Evolutionary conservation across 1,284 basidiomycete genomes (phyloP), one percentile per base, ranked within the genome.

Genomic region (Hypsizygus ulmarius): DNA sequence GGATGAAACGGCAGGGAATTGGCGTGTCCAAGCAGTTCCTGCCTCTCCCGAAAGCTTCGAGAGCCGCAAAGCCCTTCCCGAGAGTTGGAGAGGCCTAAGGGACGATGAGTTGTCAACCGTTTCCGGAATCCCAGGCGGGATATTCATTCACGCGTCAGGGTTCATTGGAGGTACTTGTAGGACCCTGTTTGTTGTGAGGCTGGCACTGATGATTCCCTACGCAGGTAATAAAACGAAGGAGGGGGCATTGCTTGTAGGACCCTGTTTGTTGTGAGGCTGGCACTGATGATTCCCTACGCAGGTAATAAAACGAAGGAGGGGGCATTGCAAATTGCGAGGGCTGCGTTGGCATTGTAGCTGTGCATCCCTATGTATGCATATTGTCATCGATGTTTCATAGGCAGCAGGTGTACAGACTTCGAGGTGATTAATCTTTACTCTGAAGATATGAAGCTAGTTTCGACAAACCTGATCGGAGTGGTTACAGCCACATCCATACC

Each of bases 1-100:
- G 2, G 96, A 99, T 62, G 87, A 89, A 61, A 74, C 71, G 1
- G 74, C 68, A 14, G 78, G 74, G 19, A 92, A 86, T 63, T 99
- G 96, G 96, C 84, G 97, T 39, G 74, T 99, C 39, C 96, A 98
- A 65, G 94, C 94, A 11, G 91, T 99, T 11, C 90, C 96, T 11
- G 72, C 87, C 43, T 77, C 83, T 1, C 73, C 87, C 2, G 89
- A 92, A 59, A 90, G 87, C 61, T 99, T 99, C 62, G 81, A 87
- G 63, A 94, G 87, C 66, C 81, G 97, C 38, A 97, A 96, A 66
- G 84, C 93, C 1, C 73, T 99, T 32, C 96, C 97, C 1, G 93
- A 97, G 67, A 73, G 77, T 50, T 99, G 97, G 96, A 78, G 95
- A 53, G 96, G 97, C 7, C 69, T 96, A 33, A 78, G 97, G 37